Percentiles rank a stretch among this genome's conserved stretches.
Conservation (phyloP, 345 rosid species). For the Theobroma cacao region DNA sequence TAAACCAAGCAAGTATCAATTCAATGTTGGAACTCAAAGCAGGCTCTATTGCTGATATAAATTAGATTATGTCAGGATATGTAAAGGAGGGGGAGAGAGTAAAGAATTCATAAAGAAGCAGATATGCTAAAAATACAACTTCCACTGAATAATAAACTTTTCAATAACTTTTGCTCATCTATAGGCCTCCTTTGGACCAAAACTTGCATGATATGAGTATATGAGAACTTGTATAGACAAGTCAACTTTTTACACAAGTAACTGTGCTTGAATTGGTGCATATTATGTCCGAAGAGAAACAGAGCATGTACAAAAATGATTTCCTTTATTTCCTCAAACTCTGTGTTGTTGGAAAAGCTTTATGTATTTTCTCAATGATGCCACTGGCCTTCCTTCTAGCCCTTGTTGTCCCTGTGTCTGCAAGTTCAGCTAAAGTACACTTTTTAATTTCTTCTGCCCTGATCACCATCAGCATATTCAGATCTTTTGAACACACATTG, state of each 20-base stretch:
- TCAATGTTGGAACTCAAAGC: not conserved
- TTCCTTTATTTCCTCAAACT: not conserved
- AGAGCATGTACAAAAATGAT: not conserved
- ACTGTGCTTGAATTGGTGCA: slow-evolving; percentile 9
- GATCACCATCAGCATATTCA: not conserved
- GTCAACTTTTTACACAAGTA: slow-evolving; percentile 8
- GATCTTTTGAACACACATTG: not conserved
- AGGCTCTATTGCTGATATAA: not conserved
- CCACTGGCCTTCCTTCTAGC: slow-evolving; percentile 5
- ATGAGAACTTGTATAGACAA: not conserved
- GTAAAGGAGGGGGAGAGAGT: not conserved
- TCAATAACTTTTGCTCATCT: not conserved
- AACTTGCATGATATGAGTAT: slow-evolving; percentile 10
- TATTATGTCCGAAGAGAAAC: not conserved
- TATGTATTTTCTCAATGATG: not conserved
- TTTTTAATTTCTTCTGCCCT: not conserved
- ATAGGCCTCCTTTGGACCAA: slow-evolving; percentile 18
- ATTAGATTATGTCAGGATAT: not conserved
- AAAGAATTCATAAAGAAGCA: not conserved
- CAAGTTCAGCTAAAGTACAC: not conserved
- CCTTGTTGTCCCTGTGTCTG: not conserved
- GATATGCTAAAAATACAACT: not conserved
- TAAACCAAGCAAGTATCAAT: not conserved
- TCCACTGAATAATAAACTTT: not conserved
- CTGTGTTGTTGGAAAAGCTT: not conserved